Evolutionary conservation across 345 rosid species (phyloP).

Genomic region (Syzygium aqueum): DNA sequence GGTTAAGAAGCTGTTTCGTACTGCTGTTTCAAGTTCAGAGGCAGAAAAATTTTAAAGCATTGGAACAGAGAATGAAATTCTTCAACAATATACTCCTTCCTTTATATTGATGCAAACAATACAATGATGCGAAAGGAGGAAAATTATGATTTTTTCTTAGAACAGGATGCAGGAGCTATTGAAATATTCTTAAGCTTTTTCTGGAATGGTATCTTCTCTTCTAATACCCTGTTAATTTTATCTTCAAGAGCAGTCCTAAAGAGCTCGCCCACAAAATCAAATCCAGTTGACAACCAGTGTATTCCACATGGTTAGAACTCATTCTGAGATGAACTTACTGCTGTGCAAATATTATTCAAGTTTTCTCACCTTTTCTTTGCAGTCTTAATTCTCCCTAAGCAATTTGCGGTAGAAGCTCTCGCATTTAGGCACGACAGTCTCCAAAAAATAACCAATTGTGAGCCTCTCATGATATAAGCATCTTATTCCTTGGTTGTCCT

Average conservation of each 20-base stretch:
- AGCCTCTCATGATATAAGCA: not conserved
- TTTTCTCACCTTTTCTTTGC: not conserved
- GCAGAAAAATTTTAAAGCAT: not conserved
- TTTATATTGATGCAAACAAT: not conserved
- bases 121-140: not conserved
- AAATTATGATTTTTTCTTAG: not conserved
- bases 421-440: not conserved
- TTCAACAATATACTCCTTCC: not conserved
- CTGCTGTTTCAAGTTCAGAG: not conserved
- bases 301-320: not conserved
- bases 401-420: not conserved
- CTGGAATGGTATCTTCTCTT: not conserved
- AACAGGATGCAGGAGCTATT: not conserved
- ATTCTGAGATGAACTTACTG: not conserved
- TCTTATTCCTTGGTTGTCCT: not conserved
- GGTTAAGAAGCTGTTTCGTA: constrained; percentile 2
- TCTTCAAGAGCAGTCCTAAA: not conserved
- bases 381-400: not conserved
- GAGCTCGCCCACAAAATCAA: not conserved
- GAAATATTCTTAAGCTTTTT: not conserved
- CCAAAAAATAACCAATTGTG: not conserved
- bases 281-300: not conserved
- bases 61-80: not conserved
- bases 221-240: not conserved
- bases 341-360: not conserved